Percentiles rank a stretch among this genome's conserved stretches.
Conservation (phyloP, 2,329 filamentous ascomycete genomes). For the Dactylellina leptospora region DNA sequence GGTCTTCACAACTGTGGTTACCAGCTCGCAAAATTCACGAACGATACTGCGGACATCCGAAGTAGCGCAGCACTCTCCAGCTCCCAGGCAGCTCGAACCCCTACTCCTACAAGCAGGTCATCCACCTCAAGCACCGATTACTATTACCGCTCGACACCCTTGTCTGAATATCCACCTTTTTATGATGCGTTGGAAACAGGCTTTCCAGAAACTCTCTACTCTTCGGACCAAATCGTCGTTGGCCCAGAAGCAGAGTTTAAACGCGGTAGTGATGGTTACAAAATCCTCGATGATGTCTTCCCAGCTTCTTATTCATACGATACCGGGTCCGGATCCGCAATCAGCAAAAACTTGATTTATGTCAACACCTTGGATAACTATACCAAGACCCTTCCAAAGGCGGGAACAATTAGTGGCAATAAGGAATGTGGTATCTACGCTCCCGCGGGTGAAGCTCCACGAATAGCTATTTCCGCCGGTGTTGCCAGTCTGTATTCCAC, state of each 20-base stretch:
- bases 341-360: slow-evolving; percentile 10
- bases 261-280: slow-evolving; percentile 11
- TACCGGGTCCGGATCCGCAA: neutral
- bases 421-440: slow-evolving; percentile 28
- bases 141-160: slow-evolving; percentile 2
- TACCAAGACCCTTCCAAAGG: slow-evolving; percentile 16
- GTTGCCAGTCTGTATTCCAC: neutral
- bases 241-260: slow-evolving; percentile 24
- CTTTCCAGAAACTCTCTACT: neutral
- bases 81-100: slow-evolving; percentile 1
- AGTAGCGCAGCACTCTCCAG: slow-evolving; percentile 12
- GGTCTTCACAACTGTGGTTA: slow-evolving; percentile 33
- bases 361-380: slow-evolving; percentile 40
- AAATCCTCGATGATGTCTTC: slow-evolving; percentile 19
- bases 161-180: slow-evolving; percentile 3
- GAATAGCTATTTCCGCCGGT: slow-evolving; percentile 1
- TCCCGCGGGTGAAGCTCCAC: slow-evolving; percentile 7
- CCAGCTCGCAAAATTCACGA: slow-evolving; percentile 12
- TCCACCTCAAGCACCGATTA: neutral
- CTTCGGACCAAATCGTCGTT: slow-evolving; percentile 13
- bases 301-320: slow-evolving; percentile 11
- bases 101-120: slow-evolving; percentile 1
- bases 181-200: slow-evolving; percentile 11
- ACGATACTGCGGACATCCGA: neutral
- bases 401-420: neutral